Evolutionary conservation across 164 flowering plant species (phyloP), one percentile per base, ranked within the genome.

Genomic region (Brasenia schreberi): DNA sequence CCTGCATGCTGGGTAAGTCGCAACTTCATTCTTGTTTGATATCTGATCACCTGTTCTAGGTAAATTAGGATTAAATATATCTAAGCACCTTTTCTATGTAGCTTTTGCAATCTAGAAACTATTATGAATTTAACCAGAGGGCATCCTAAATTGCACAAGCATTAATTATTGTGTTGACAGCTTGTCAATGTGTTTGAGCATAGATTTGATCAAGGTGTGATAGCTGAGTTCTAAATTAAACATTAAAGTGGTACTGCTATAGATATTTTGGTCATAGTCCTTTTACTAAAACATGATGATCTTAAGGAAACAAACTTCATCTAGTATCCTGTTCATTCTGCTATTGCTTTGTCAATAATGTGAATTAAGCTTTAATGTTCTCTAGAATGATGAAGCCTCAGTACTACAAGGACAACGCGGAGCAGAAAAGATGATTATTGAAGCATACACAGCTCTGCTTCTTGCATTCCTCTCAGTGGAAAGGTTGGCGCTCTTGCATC

Each of bases 341-440:
- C 10, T 49, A 49, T 49, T 14, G 16, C 10, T 5, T 6, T 49
- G 7, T 49, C 16, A 9, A 0, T 49, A 33, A 33, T 33, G 39
- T 33, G 39, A 33, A 33, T 33, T 33, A 33, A 2, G 4, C 3
- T 16, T 9, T 49, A 9, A 49, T 49, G 56, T 49, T 5, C 14
- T 49, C 49, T 81, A 94, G 98, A 76, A 83, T 70, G 92, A 83
- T 64, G 97, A 94, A 74, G 89, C 73, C 43, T 85, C 85, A 43
- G 18, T 90, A 59, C 65, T 82, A 68, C 83, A 86, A 81, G 97
- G 97, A 53, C 95, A 91, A 74, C 89, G 84, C 71, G 98, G 91
- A 78, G 98, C 98, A 9, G 98, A 94, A 78, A 90, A 87, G 81
- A 94, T 87, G 92, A 94, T 94, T 62, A 78, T 94, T 33, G 98